These are phyloP conservation scores for Fusarium sp. DNA, from an alignment of 2,329 filamentous ascomycete species.

Conservation along the genomic window DNA sequence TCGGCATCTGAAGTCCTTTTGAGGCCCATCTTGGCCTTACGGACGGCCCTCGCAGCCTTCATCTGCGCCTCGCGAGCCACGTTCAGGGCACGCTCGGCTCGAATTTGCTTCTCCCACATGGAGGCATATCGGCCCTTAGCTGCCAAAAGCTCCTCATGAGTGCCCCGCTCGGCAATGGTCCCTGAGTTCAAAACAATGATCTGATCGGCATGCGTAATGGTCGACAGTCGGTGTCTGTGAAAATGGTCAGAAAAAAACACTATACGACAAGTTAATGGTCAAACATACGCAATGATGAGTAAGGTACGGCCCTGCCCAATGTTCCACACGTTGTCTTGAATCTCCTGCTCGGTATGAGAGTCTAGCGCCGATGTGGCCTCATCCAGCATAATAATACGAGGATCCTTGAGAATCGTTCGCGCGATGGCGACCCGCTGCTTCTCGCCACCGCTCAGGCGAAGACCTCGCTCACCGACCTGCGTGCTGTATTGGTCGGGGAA, in stretches of 20 bases:
- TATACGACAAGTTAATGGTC: not conserved
- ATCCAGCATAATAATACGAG: constrained; percentile 91
- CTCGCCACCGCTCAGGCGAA: constrained; percentile 90
- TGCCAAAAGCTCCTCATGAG: constrained; percentile 81
- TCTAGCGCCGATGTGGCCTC: constrained; percentile 94
- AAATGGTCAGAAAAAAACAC: constrained; percentile 37
- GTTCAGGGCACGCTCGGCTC: constrained; percentile 75
- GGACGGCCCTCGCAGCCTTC: constrained; percentile 57
- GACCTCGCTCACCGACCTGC: constrained; percentile 90
- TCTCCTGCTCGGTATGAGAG: constrained; percentile 92
- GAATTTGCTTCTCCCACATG: constrained; percentile 93
- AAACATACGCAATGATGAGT: constrained; percentile 89
- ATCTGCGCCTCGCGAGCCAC: constrained; percentile 56
- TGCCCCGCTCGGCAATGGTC: constrained; percentile 83
- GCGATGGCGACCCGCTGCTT: constrained; percentile 96
- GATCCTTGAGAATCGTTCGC: constrained; percentile 91
- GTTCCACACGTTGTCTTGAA: constrained; percentile 86
- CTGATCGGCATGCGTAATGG: constrained; percentile 88
- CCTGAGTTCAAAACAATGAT: constrained; percentile 85
- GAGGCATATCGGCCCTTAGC: constrained; percentile 81
- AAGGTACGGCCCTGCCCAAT: constrained; percentile 90
- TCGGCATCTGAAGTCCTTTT: constrained; percentile 59
- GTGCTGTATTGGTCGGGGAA: constrained; percentile 92
- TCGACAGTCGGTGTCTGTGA: constrained; percentile 81
- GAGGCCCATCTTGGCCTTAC: constrained; percentile 64